A percentile compares a stretch with the other conserved stretches of the same genome.
These are phyloP conservation scores for Pythium rishiriense DNA, from an alignment of 352 stramenopile species.

Conservation along the genomic window DNA sequence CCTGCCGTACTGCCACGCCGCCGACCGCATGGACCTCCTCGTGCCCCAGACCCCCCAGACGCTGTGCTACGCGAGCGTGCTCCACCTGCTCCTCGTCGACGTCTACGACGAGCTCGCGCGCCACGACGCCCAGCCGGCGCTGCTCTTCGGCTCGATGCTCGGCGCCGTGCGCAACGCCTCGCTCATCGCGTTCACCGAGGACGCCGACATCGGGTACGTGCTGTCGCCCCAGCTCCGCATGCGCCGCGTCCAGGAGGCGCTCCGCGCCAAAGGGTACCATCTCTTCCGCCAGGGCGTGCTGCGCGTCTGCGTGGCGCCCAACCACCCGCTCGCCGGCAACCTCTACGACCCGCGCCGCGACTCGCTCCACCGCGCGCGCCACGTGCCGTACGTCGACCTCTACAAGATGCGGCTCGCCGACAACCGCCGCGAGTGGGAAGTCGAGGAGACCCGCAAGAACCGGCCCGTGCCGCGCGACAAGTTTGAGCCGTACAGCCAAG, in stretches of 20 bases:
- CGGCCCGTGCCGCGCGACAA: slow-evolving; percentile 20
- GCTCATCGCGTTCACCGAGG: slow-evolving; percentile 57
- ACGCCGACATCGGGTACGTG: slow-evolving; percentile 48
- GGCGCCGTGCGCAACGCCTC: slow-evolving; percentile 47
- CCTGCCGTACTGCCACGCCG: slow-evolving; percentile 39
- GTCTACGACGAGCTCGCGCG: slow-evolving; percentile 44
- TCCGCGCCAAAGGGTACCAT: slow-evolving; percentile 47
- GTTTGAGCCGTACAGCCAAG: slow-evolving; percentile 25
- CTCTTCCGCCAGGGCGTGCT: slow-evolving; percentile 35
- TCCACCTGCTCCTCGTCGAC: slow-evolving; percentile 58
- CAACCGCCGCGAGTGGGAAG: slow-evolving; percentile 17
- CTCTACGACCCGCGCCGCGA: slow-evolving; percentile 28
- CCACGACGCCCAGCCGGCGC: slow-evolving; percentile 27
- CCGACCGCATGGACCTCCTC: slow-evolving; percentile 52
- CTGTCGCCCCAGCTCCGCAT: slow-evolving; percentile 20
- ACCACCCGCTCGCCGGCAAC: slow-evolving; percentile 31
- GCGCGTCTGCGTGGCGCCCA: slow-evolving; percentile 35
- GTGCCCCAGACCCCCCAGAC: slow-evolving; percentile 27
- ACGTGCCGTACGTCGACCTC: slow-evolving; percentile 39
- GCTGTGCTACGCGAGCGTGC: slow-evolving; percentile 46
- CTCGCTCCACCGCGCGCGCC: slow-evolving; percentile 8
- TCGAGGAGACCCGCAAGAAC: slow-evolving; percentile 23
- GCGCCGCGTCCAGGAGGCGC: slow-evolving; percentile 14
- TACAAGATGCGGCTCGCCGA: slow-evolving; percentile 30
- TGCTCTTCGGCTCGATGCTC: slow-evolving; percentile 50